These are phyloP conservation scores for Fusarium lateritium DNA, from an alignment of 2,329 filamentous ascomycete genomes.

Conservation along the genomic window DNA sequence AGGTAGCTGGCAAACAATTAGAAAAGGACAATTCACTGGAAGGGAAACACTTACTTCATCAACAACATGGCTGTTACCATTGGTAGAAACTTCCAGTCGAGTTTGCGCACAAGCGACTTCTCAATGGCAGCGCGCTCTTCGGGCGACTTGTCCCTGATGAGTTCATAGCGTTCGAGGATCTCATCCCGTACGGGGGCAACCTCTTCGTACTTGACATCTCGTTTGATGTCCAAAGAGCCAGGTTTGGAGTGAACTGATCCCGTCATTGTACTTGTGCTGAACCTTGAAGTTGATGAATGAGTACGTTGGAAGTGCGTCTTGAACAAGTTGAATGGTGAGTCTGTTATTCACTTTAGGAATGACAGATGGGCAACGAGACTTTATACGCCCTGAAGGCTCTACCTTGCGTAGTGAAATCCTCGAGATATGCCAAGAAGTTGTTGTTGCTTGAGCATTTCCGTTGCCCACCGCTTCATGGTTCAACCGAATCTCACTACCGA, in stretches of 20 bases:
- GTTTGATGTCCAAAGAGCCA: conserved; percentile 20
- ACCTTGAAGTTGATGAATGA: background rate
- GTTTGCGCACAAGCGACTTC: conserved; percentile 47
- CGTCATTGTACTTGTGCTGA: conserved; percentile 6
- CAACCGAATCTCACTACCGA: background rate
- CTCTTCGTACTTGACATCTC: conserved; percentile 27
- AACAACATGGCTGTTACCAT: conserved; percentile 49
- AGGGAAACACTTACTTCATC: conserved; percentile 45
- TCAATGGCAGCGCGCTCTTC: conserved; percentile 43
- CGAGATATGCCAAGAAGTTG: background rate
- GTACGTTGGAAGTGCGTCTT: background rate
- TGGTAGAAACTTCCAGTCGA: conserved; percentile 50
- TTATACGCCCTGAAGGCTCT: background rate
- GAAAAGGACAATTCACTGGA: accelerated
- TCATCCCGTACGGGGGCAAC: conserved; percentile 17
- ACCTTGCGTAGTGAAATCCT: no score
- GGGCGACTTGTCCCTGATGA: conserved; percentile 17
- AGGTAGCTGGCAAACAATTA: conserved; percentile 58
- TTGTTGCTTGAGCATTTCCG: background rate
- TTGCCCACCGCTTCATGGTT: background rate
- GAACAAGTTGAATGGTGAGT: background rate
- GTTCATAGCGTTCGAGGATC: conserved; percentile 22
- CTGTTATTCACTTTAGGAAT: background rate
- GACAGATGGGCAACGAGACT: background rate
- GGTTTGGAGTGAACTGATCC: conserved; percentile 16